Evolutionary conservation across 169 alveolate genomes (phyloP).

Genomic region (Cardiosporidium cionae): DNA sequence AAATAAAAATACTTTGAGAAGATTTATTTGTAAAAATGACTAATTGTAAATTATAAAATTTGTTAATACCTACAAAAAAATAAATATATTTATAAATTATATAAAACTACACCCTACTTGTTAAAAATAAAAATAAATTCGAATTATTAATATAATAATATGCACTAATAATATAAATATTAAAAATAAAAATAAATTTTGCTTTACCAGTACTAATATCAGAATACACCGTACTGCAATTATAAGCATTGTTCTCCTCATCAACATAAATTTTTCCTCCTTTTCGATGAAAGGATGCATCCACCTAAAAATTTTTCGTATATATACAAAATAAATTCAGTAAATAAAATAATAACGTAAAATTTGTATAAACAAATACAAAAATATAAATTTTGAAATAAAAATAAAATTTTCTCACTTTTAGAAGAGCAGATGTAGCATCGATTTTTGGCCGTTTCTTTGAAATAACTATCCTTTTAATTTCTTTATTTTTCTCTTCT

Average conservation of each 20-base stretch:
- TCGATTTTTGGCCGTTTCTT: too few species aligned
- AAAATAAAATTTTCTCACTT: too few species aligned
- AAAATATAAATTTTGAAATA: too few species aligned
- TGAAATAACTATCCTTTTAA: too few species aligned
- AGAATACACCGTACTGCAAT: conserved; percentile 23
- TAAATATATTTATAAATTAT: neutral
- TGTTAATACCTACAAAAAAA: conserved; percentile 20
- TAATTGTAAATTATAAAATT: conserved; percentile 28
- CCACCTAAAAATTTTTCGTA: conserved; percentile 22
- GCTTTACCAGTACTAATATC: conserved; percentile 26
- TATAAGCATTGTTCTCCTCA: conserved; percentile 21
- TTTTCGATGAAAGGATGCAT: conserved; percentile 20
- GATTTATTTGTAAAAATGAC: conserved; percentile 16
- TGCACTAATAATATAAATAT: neutral
- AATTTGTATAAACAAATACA: too few species aligned
- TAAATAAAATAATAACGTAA: too few species aligned
- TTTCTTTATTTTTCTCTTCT: too few species aligned
- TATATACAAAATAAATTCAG: too few species aligned
- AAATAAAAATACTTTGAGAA: neutral
- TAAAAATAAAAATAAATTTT: neutral
- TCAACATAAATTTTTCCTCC: conserved; percentile 28
- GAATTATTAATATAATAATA: neutral
- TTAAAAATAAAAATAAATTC: neutral
- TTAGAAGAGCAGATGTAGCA: too few species aligned
- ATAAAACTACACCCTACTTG: neutral